Conservation (phyloP, 2,329 filamentous ascomycete species). For the Neophaeococcomyces mojaviensis region DNA sequence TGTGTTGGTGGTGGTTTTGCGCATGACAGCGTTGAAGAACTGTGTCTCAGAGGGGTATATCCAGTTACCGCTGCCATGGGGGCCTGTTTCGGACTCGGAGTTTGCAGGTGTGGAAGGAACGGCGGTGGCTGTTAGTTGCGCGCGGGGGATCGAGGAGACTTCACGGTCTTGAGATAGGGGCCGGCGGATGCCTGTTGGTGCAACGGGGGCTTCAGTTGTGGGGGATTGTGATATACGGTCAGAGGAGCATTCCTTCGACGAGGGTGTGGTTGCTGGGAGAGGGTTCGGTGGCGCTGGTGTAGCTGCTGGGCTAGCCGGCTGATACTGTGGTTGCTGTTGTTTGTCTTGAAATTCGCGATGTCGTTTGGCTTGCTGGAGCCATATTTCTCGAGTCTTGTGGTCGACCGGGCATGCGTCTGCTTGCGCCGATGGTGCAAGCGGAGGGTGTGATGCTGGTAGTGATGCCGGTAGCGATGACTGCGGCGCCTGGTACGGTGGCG, state of each 20-base stretch:
- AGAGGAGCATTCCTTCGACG: slow-evolving; percentile 20
- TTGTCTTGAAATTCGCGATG: slow-evolving; percentile 31
- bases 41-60: slow-evolving; percentile 94
- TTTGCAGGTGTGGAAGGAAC: slow-evolving; percentile 51
- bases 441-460: slow-evolving; percentile 24
- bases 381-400: slow-evolving; percentile 77
- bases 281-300: slow-evolving; percentile 20
- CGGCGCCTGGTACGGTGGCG: slow-evolving; percentile 28
- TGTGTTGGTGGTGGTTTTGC: slow-evolving; percentile 61
- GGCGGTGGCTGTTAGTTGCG: slow-evolving; percentile 30
- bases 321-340: slow-evolving; percentile 38
- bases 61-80: slow-evolving; percentile 77
- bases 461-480: slow-evolving; percentile 22
- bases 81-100: slow-evolving; percentile 68
- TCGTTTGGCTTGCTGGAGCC: slow-evolving; percentile 51
- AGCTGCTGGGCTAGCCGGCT: slow-evolving; percentile 32
- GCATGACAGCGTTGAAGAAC: slow-evolving; percentile 95
- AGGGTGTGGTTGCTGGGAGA: slow-evolving; percentile 11
- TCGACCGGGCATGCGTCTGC: slow-evolving; percentile 71
- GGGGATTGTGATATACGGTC: slow-evolving; percentile 25
- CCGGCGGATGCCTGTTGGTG: slow-evolving; percentile 26
- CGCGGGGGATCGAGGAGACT: slow-evolving; percentile 71
- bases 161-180: slow-evolving; percentile 61
- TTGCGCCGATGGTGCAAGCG: slow-evolving; percentile 27
- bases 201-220: slow-evolving; percentile 15